Evolutionary conservation across 345 rosid species (phyloP).

Genomic region (Mallotus nudiflorus): DNA sequence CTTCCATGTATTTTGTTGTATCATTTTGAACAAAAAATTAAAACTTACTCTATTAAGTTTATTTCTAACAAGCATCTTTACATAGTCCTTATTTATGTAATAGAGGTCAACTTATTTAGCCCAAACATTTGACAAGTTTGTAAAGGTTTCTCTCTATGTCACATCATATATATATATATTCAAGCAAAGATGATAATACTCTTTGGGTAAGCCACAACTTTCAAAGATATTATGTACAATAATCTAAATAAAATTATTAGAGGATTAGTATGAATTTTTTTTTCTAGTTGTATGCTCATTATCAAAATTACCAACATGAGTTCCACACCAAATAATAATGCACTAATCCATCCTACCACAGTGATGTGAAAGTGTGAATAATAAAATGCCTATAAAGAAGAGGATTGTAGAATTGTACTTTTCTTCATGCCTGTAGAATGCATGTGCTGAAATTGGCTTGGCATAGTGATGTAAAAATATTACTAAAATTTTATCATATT

Average conservation of each 20-base stretch:
- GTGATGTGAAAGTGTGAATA: not conserved
- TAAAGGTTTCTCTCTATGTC: conserved; percentile 83
- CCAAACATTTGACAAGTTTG: conserved; percentile 87
- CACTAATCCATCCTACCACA: not conserved
- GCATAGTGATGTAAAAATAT: not conserved
- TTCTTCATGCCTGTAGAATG: not conserved
- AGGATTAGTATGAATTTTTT: too few species aligned
- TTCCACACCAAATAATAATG: not conserved
- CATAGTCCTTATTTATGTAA: conserved; percentile 72
- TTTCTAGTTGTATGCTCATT: not conserved
- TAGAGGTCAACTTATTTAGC: conserved; percentile 86
- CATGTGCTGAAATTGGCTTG: not conserved
- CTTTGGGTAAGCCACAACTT: not conserved
- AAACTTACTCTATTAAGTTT: too few species aligned
- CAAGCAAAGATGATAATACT: conserved; percentile 12
- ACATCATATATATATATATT: conserved; percentile 77
- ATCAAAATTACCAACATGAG: not conserved
- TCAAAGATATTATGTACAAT: not conserved
- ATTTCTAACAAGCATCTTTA: conserved; percentile 94
- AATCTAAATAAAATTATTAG: too few species aligned
- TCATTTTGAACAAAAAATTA: too few species aligned
- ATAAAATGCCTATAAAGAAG: conserved; percentile 2
- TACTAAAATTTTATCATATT: too few species aligned
- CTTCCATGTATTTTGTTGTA: too few species aligned
- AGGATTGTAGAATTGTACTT: too few species aligned